Percentiles rank a stretch among this genome's conserved stretches.
Conservation (phyloP, 2,329 filamentous ascomycete genomes). For the Diaporthe citri region DNA sequence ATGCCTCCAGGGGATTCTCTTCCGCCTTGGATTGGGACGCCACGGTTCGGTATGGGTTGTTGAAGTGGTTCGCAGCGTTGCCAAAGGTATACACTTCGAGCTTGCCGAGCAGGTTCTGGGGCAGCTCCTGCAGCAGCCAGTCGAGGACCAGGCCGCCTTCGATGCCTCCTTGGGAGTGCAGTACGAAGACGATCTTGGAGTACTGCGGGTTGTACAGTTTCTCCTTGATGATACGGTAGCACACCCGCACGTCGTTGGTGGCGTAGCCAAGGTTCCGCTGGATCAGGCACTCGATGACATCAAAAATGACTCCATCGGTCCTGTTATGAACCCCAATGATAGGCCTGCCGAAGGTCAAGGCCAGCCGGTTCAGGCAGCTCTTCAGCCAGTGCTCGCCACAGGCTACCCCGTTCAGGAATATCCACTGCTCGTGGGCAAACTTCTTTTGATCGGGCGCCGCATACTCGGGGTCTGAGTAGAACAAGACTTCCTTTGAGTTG, state of each 20-base stretch:
- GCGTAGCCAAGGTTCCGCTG: constrained; percentile 82
- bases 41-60: constrained; percentile 74
- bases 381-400: constrained; percentile 75
- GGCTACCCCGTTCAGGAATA: constrained; percentile 83
- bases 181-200: constrained; percentile 78
- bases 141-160: constrained; percentile 80
- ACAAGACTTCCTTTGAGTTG: constrained; percentile 64
- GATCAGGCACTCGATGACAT: constrained; percentile 81
- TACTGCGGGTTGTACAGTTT: constrained; percentile 72
- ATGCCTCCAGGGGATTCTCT: constrained; percentile 50
- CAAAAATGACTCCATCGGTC: constrained; percentile 81
- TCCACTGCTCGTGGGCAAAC: constrained; percentile 74
- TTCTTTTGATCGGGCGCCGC: constrained; percentile 62
- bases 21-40: constrained; percentile 57
- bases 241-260: constrained; percentile 74
- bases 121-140: constrained; percentile 80
- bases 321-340: constrained; percentile 81
- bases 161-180: constrained; percentile 84
- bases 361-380: constrained; percentile 77
- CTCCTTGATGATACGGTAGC: constrained; percentile 72
- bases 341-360: constrained; percentile 78
- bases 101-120: constrained; percentile 73
- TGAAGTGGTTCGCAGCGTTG: constrained; percentile 84
- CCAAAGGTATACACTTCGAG: constrained; percentile 85
- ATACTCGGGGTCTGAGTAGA: constrained; percentile 66